These are phyloP conservation scores for Paraphoma chrysanthemicola DNA, from an alignment of 2,329 filamentous ascomycete genomes.

Conservation along the genomic window DNA sequence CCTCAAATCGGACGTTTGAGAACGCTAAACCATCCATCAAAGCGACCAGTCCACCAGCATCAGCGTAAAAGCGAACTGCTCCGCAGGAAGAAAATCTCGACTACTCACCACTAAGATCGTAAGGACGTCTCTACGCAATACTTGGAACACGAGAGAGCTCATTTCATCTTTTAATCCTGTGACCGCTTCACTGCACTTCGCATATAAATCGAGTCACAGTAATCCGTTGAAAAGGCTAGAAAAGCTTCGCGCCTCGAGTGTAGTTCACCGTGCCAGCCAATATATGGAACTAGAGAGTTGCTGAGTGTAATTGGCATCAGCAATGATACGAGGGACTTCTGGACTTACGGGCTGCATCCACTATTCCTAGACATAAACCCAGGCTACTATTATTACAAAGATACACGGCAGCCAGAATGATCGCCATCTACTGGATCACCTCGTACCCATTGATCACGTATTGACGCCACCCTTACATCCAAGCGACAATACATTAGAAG, in stretches of 20 bases:
- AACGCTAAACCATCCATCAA: too few species aligned
- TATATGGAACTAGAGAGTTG: not conserved
- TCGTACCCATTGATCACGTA: not conserved
- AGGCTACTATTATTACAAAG: not conserved
- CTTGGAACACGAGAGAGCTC: not conserved
- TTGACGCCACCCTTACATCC: not conserved
- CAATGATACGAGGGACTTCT: not conserved
- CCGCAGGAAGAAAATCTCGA: not conserved
- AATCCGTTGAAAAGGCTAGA: not conserved
- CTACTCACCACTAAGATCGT: not conserved
- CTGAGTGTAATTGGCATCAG: not conserved
- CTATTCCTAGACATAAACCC: not conserved
- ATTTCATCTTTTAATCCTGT: not conserved
- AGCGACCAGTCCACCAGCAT: too few species aligned
- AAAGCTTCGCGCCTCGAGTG: not conserved
- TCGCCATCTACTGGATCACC: not conserved
- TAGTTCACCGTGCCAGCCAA: not conserved
- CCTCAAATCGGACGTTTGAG: too few species aligned
- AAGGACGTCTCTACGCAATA: not conserved
- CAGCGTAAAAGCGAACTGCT: not conserved
- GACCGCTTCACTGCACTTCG: not conserved
- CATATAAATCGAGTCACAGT: not conserved
- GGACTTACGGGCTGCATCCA: not conserved
- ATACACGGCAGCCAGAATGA: not conserved
- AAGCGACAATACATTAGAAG: constrained; percentile 8